phyloP scores from a whole-genome alignment of 202 grass and related monocot species.

The Bolboschoenoplectus hybrid region DNA sequence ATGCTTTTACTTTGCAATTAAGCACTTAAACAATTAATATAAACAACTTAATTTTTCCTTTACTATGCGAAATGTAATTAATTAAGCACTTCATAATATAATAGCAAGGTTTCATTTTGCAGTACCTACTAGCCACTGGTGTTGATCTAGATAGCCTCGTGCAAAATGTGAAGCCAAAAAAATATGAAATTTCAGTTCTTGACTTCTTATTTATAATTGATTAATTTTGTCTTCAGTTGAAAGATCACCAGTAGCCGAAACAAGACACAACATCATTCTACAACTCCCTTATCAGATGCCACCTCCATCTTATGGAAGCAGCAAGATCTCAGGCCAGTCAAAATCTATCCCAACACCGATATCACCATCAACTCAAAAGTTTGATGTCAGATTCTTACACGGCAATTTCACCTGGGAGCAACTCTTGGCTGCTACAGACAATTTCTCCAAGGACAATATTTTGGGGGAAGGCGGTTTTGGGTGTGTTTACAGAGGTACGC shows the following conservation, averaged over 20 bases:
- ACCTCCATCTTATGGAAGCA: conserved; percentile 7
- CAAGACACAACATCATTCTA: neutral
- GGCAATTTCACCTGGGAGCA: conserved; percentile 81
- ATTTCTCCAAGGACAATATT: conserved; percentile 66
- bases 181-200: too few species aligned
- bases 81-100: too few species aligned
- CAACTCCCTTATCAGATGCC: neutral
- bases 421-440: conserved; percentile 58
- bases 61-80: too few species aligned
- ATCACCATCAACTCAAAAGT: neutral
- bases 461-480: conserved; percentile 93
- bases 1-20: too few species aligned
- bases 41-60: too few species aligned
- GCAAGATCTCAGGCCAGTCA: conserved; percentile 10
- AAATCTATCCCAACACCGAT: neutral
- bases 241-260: neutral
- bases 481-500: conserved; percentile 73
- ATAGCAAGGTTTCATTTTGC: too few species aligned
- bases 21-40: too few species aligned
- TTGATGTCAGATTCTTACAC: neutral
- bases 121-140: too few species aligned
- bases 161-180: too few species aligned
- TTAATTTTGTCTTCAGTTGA: neutral
- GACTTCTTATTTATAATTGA: too few species aligned
- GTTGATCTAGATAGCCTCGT: too few species aligned